Evolutionary conservation across 2,329 filamentous ascomycete genomes (phyloP).

Genomic region (Sclerotinia subarctica): DNA sequence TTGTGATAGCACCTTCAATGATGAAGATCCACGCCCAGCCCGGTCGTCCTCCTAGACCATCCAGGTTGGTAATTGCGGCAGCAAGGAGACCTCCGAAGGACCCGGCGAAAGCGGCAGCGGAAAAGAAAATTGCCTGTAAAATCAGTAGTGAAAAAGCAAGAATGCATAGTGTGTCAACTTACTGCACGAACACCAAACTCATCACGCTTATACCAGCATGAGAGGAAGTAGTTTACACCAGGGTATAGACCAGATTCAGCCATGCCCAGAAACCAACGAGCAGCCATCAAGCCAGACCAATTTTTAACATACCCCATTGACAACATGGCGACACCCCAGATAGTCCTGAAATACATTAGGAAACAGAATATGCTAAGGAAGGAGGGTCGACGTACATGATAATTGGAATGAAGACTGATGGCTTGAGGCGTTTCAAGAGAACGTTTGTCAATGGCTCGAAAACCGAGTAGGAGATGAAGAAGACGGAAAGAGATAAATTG

Average conservation of each 20-base stretch:
- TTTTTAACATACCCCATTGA: conserved; percentile 41
- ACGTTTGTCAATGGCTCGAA: conserved; percentile 76
- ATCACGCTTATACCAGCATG: conserved; percentile 70
- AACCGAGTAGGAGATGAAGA: conserved; percentile 80
- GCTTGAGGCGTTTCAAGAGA: conserved; percentile 67
- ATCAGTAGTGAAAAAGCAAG: conserved; percentile 52
- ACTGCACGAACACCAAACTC: conserved; percentile 54
- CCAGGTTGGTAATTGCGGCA: conserved; percentile 45
- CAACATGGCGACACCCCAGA: conserved; percentile 67
- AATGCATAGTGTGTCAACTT: conserved; percentile 38
- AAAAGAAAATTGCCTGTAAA: conserved; percentile 56
- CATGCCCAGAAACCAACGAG: conserved; percentile 61
- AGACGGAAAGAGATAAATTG: conserved; percentile 73
- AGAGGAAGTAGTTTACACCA: conserved; percentile 77
- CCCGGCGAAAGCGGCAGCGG: conserved; percentile 50
- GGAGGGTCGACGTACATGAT: conserved; percentile 63
- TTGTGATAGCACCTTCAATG: conserved; percentile 48
- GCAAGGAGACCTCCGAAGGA: conserved; percentile 49
- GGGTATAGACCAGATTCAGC: conserved; percentile 74
- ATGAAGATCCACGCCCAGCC: conserved; percentile 53
- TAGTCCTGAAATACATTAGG: conserved; percentile 43
- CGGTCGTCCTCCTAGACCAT: conserved; percentile 42
- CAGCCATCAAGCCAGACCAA: conserved; percentile 36
- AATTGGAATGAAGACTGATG: conserved; percentile 74
- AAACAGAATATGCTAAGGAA: background rate